Conservation (phyloP, 2,329 filamentous ascomycete species). For the Ophioceras dolichostomum region DNA sequence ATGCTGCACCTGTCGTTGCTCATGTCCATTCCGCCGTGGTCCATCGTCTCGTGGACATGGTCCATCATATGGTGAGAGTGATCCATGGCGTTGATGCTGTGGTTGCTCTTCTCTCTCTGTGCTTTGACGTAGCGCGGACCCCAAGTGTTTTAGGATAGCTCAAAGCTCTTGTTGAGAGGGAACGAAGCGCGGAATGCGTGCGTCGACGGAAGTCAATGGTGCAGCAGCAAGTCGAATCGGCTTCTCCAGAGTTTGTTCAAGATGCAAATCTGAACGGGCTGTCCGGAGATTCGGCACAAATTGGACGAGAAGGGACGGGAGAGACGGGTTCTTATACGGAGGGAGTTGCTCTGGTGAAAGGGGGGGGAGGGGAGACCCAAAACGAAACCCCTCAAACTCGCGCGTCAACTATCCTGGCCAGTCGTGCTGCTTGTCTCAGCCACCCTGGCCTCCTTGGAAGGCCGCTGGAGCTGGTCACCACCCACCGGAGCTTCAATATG, state of each 20-base stretch:
- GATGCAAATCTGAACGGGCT: no score
- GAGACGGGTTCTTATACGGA: background rate
- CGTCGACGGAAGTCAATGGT: background rate
- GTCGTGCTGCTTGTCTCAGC: slow-evolving; percentile 1
- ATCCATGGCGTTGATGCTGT: slow-evolving; percentile 21
- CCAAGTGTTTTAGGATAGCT: background rate
- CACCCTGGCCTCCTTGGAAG: background rate
- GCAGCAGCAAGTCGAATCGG: background rate
- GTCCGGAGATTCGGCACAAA: no score
- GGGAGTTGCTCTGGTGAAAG: no score
- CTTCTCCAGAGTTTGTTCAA: no score
- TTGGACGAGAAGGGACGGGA: background rate
- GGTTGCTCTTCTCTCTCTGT: background rate
- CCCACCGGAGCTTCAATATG: background rate
- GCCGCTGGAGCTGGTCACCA: background rate
- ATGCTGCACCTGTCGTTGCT: slow-evolving; percentile 66
- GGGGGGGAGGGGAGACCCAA: no score
- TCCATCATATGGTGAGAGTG: slow-evolving; percentile 28
- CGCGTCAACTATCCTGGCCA: background rate
- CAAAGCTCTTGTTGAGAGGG: background rate
- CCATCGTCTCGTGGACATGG: slow-evolving; percentile 25
- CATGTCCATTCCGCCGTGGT: slow-evolving; percentile 40
- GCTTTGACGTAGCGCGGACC: background rate
- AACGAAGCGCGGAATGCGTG: background rate
- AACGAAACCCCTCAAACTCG: no score